phyloP scores from a whole-genome alignment of 1,139 yeast species.

The Hyphopichia fennica region DNA sequence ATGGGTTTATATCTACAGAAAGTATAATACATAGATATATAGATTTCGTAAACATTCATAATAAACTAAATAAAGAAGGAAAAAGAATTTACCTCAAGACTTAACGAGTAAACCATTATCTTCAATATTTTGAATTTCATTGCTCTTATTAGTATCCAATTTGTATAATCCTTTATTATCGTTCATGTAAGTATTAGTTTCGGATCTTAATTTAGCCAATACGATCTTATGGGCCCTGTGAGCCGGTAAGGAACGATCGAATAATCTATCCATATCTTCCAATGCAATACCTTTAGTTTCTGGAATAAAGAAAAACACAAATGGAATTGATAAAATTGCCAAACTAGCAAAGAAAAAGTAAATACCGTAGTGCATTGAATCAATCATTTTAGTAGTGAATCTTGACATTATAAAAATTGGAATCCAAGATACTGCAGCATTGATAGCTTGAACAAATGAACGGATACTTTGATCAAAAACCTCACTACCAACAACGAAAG shows the following conservation, averaged over 20 bases:
- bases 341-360: constrained; percentile 42
- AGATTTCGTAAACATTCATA: constrained; percentile 44
- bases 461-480: constrained; percentile 44
- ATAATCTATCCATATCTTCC: constrained; percentile 47
- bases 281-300: constrained; percentile 44
- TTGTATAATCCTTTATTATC: constrained; percentile 16
- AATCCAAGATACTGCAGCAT: constrained; percentile 45
- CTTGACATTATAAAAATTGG: constrained; percentile 44
- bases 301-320: constrained; percentile 37
- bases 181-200: constrained; percentile 12
- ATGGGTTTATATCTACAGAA: background rate
- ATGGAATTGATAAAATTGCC: constrained; percentile 33
- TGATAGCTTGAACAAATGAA: constrained; percentile 44
- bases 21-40: constrained; percentile 24
- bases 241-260: constrained; percentile 27
- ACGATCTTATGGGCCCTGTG: constrained; percentile 29
- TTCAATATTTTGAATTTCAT: constrained; percentile 16
- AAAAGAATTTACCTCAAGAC: constrained; percentile 31
- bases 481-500: constrained; percentile 45
- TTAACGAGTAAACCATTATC: constrained; percentile 5
- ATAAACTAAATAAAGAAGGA: constrained; percentile 37
- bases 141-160: constrained; percentile 16
- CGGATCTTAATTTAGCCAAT: constrained; percentile 18
- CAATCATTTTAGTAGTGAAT: constrained; percentile 39
- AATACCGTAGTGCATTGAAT: constrained; percentile 38